Evolutionary conservation across 352 stramenopile species (phyloP), one percentile per base, ranked within the genome.

Genomic region (Aphanomyces astaci): DNA sequence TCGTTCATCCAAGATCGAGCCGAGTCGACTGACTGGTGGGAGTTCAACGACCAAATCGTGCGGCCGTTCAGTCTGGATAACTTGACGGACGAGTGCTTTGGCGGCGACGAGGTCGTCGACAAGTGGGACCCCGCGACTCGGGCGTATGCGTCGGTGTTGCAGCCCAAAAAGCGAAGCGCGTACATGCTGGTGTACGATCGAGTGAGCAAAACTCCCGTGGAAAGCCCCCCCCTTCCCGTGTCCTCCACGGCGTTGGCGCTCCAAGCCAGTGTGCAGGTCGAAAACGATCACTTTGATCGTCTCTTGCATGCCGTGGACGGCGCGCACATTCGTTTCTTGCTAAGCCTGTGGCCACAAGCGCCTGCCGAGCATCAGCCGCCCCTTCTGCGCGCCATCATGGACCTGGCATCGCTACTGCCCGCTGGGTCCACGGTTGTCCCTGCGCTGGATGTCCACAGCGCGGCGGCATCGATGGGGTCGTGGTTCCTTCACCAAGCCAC

Each of bases 31-130:
- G 53, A 66, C 15, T 98, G 93, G 93, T 78, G 96, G 9, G 88
- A 97, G 65, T 97, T 97, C 73, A 98, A 98, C 71, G 93, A 98
- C 72, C 84, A 92, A 49, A 71, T 83, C 22, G 90, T 98, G 1
- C 78, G 81, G 19, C 71, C 78, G 0, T 97, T 98, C 57, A 77
- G 97, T 40, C 63, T 78, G 0, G 70, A 80, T 1, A 81, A 82
- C 19, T 82, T 98, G 60, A 75, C 66, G 2, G 80, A 83, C 4
- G 87, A 97, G 67, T 97, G 89, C 66, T 98, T 96, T 74, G 93
- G 93, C 3, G 92, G 92, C 4, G 81, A 95, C 49, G 88, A 97
- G 71, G 70, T 85, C 28, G 73, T 73, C 30, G 72, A 83, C 56
- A 76, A 78, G 54, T 90, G 83, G 82, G 78, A 87, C 60, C 53